Base-by-base conservation (phyloP, 805 yeast genomes). In the Wickerhamiella alocasiicola region DNA sequence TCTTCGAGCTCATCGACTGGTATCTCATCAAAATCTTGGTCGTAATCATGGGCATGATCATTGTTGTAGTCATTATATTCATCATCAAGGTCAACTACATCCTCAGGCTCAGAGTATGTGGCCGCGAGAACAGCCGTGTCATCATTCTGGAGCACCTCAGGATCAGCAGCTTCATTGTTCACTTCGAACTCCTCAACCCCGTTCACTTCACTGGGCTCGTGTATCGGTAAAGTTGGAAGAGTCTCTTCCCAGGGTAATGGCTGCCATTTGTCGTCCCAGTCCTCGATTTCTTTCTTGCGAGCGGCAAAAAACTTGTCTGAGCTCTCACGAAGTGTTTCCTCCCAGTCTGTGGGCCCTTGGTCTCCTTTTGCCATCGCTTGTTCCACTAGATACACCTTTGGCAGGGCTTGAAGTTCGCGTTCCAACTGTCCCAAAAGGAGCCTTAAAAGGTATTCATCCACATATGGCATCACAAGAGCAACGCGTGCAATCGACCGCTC, bases 241-340 rank as follows among this genome's bases (percentile, higher is more conserved):
- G 4, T 21, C 5, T 4, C 13, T 18, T 35, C 38, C 38, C 38
- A 35, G 3, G 38, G 38, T 9, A 35, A 26, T 19, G 38, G 38
- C 16, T 18, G 17, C 38, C 38, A 35, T 15, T 23, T 25, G 21
- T 20, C 24, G 12, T 35, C 38, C 31, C 31, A 35, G 16, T 35
- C 38, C 19, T 26, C 19, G 23, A 35, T 35, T 17, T 35, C 38
- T 2, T 5, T 3, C 16, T 9, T 27, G 15, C 19, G 19, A 11
- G 25, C 16, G 3, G 15, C 17, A 16, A 35, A 6, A 11, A 26
- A 18, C 16, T 19, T 17, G 2, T 35, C 17, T 6, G 30, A 26
- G 24, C n/a, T 15, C 15, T 25, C 25, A 15, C 17, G 20, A 4
- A 35, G 19, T 3, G 16, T 7, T 18, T 16, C 16, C 15, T 35